These are phyloP conservation scores for Axilococcus clingmanii DNA, from an alignment of 139 green algal genomes.

Conservation along the genomic window DNA sequence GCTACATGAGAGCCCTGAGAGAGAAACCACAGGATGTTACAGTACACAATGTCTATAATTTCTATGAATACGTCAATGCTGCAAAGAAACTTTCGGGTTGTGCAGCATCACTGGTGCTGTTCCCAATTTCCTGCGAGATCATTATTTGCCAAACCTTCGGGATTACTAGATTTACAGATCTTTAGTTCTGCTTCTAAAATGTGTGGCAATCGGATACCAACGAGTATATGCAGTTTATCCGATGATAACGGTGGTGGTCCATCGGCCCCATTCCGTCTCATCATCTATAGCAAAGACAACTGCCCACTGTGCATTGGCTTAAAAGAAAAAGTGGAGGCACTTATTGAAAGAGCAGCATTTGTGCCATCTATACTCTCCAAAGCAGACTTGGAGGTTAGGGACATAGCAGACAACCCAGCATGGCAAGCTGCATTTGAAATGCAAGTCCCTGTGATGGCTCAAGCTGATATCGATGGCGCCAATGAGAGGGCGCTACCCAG, in stretches of 20 bases:
- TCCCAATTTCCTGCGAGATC: no score
- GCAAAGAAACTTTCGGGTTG: no score
- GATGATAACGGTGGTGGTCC: not conserved
- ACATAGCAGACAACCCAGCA: conserved; percentile 24
- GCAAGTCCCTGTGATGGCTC: conserved; percentile 40
- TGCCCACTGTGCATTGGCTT: conserved; percentile 46
- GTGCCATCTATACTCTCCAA: conserved; percentile 22
- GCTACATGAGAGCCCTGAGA: no score
- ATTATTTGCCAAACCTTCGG: no score
- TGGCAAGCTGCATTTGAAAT: conserved; percentile 28
- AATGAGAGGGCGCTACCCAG: not conserved
- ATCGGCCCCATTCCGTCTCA: conserved; percentile 8
- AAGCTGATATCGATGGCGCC: conserved; percentile 3
- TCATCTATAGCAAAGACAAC: conserved; percentile 51
- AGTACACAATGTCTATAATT: no score
- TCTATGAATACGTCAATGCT: no score
- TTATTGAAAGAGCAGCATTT: conserved; percentile 43
- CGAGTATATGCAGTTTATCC: no score
- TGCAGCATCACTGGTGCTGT: no score
- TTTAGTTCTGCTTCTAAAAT: no score
- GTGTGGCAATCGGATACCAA: no score
- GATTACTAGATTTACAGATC: no score
- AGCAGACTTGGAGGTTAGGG: conserved; percentile 31
- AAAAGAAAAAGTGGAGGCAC: conserved; percentile 27
- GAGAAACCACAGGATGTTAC: no score